Percentiles rank a stretch among this genome's conserved stretches.
Evolutionary conservation across 2,329 filamentous ascomycete species (phyloP).

Genomic region (Beauveria asiatica): DNA sequence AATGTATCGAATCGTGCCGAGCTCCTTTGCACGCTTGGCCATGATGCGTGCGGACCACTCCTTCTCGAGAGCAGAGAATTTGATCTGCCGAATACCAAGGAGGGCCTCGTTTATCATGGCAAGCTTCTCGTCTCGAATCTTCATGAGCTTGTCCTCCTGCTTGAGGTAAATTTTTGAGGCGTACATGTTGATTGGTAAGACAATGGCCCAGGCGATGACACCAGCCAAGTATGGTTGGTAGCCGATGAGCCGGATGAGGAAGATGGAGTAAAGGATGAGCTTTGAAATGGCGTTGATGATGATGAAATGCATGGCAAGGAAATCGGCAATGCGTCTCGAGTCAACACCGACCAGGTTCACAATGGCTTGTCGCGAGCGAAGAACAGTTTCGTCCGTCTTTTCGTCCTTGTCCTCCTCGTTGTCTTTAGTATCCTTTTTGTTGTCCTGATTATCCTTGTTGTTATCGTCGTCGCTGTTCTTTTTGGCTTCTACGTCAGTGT

Average conservation of each 20-base stretch:
- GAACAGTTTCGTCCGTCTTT: slow-evolving; percentile 26
- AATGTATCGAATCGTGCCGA: slow-evolving; percentile 56
- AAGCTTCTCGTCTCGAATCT: slow-evolving; percentile 65
- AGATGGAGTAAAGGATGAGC: slow-evolving; percentile 55
- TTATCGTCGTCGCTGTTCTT: slow-evolving; percentile 20
- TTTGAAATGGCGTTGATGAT: slow-evolving; percentile 56
- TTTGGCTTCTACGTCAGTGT: slow-evolving; percentile 21
- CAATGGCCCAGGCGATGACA: slow-evolving; percentile 52
- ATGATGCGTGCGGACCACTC: slow-evolving; percentile 66
- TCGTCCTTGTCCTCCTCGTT: slow-evolving; percentile 42
- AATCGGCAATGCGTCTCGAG: slow-evolving; percentile 58
- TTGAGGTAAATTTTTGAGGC: slow-evolving; percentile 56
- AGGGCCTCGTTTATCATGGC: slow-evolving; percentile 68
- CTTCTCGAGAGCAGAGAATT: slow-evolving; percentile 67
- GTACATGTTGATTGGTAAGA: slow-evolving; percentile 60
- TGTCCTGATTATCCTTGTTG: slow-evolving; percentile 28
- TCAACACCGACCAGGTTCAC: slow-evolving; percentile 77
- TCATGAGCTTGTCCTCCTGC: slow-evolving; percentile 65
- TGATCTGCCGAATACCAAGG: slow-evolving; percentile 75
- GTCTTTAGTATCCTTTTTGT: slow-evolving; percentile 28
- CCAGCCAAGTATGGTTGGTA: slow-evolving; percentile 62
- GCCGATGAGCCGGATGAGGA: slow-evolving; percentile 61
- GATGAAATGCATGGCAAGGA: slow-evolving; percentile 56
- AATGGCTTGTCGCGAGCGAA: slow-evolving; percentile 54
- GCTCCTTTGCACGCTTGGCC: slow-evolving; percentile 55